Evolutionary conservation across 2,329 filamentous ascomycete genomes (phyloP).

Genomic region (Acrocalymma vagum): DNA sequence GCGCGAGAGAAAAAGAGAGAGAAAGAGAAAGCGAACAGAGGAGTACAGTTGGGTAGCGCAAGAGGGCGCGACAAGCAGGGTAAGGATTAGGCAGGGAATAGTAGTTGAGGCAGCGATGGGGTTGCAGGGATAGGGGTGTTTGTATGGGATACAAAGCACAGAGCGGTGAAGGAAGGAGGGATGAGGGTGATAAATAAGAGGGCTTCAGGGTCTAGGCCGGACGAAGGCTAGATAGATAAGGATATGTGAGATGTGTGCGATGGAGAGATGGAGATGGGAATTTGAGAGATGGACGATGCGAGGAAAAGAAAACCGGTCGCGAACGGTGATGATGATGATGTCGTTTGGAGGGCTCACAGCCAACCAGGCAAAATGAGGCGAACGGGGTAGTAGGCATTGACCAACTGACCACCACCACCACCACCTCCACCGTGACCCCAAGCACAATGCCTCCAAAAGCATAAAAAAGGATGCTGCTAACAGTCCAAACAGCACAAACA

Average conservation of each 20-base stretch:
- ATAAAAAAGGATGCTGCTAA: too few relatives aligned
- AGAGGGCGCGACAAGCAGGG: constrained; percentile 8
- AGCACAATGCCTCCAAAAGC: too few relatives aligned
- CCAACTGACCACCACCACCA: too few relatives aligned
- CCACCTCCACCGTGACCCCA: too few relatives aligned
- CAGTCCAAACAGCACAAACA: too few relatives aligned
- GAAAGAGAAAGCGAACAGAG: too few relatives aligned
- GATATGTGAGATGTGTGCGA: constrained; percentile 1
- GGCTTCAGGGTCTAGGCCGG: too few relatives aligned
- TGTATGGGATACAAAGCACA: not conserved
- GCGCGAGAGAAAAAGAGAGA: not conserved
- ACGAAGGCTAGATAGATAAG: not conserved
- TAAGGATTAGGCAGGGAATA: constrained; percentile 12
- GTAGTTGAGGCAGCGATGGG: not conserved
- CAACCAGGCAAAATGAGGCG: constrained; percentile 27
- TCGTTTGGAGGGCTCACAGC: constrained; percentile 9
- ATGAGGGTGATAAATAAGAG: too few relatives aligned
- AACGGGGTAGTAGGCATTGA: constrained; percentile 4
- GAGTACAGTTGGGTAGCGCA: constrained; percentile 17
- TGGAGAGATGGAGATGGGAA: constrained; percentile 7
- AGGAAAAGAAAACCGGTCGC: not conserved
- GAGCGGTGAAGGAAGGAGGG: not conserved
- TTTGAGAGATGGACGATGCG: not conserved
- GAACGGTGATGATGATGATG: constrained; percentile 1
- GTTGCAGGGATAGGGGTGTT: not conserved